Conservation (phyloP, 164 flowering plant species). For the Berberis vulgaris region DNA sequence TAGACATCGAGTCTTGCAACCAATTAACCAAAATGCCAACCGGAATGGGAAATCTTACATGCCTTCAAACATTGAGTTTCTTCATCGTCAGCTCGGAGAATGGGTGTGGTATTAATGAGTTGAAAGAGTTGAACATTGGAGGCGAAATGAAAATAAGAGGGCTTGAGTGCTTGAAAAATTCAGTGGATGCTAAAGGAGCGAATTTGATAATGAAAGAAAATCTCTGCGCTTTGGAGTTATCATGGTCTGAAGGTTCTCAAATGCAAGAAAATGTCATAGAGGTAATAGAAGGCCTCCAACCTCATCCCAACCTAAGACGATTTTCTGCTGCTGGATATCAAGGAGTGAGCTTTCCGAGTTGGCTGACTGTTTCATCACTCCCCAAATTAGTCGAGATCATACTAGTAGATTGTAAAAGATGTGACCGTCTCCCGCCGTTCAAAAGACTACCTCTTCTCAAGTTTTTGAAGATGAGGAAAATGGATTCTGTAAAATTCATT, state of each 20-base stretch:
- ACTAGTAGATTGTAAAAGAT: not conserved
- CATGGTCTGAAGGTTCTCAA: not conserved
- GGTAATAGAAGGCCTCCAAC: constrained; percentile 3
- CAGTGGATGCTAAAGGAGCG: not conserved
- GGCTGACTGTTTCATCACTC: not conserved
- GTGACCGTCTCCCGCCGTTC: not conserved
- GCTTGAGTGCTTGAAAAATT: not conserved
- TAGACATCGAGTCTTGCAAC: not conserved
- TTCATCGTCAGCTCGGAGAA: not conserved
- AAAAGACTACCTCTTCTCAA: not conserved
- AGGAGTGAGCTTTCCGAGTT: constrained; percentile 2
- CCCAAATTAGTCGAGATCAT: not conserved
- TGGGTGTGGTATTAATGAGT: not conserved
- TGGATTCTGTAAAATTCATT: not conserved
- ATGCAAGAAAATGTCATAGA: not conserved
- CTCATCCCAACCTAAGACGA: not conserved
- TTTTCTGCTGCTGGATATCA: not conserved
- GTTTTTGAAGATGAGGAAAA: not conserved
- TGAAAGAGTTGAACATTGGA: not conserved
- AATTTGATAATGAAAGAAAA: not conserved
- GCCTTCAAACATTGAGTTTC: not conserved
- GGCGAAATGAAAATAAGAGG: constrained; percentile 1
- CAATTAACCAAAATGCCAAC: not conserved
- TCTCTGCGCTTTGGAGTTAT: not conserved
- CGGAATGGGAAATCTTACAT: not conserved